Percentiles rank a stretch among this genome's conserved stretches.
phyloP scores from a whole-genome alignment of 2,329 filamentous ascomycete genomes.

The Aspergillus ustus region DNA sequence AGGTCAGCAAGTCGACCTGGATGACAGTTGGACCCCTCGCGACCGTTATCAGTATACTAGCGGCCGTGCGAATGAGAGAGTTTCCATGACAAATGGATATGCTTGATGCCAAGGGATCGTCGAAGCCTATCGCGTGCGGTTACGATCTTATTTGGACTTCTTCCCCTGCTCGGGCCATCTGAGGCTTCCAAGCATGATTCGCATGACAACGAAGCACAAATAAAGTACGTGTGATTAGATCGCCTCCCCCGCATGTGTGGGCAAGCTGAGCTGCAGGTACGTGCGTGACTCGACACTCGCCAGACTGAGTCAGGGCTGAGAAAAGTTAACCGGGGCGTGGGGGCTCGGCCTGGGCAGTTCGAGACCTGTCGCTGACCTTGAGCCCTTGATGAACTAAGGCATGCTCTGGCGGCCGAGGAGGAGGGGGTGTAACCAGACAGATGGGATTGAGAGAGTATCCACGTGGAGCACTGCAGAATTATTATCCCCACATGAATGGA shows the following conservation, averaged over 20 bases:
- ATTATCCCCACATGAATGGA: neutral
- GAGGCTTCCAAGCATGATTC: too few species aligned
- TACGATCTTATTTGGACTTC: conserved; percentile 14
- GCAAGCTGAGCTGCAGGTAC: neutral
- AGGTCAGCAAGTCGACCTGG: neutral
- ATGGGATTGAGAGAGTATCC: conserved; percentile 2
- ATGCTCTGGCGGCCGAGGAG: neutral
- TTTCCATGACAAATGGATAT: conserved; percentile 14
- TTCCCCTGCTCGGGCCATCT: neutral
- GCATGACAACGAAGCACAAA: neutral
- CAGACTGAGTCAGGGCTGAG: neutral
- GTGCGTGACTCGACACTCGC: neutral
- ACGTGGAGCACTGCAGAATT: neutral
- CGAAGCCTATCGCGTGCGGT: conserved; percentile 13
- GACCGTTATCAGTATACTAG: neutral
- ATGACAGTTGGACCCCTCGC: neutral
- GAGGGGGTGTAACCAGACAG: neutral
- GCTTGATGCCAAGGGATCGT: conserved; percentile 13
- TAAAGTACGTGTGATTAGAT: neutral
- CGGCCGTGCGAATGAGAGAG: conserved; percentile 1
- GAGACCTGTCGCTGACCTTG: neutral
- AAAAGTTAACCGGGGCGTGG: neutral
- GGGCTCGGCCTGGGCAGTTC: neutral
- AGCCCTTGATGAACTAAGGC: neutral
- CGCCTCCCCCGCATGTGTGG: neutral